A percentile compares a stretch with the other conserved stretches of the same genome.
phyloP scores from a whole-genome alignment of 2,329 filamentous ascomycete genomes.

The Helotiales sp. region DNA sequence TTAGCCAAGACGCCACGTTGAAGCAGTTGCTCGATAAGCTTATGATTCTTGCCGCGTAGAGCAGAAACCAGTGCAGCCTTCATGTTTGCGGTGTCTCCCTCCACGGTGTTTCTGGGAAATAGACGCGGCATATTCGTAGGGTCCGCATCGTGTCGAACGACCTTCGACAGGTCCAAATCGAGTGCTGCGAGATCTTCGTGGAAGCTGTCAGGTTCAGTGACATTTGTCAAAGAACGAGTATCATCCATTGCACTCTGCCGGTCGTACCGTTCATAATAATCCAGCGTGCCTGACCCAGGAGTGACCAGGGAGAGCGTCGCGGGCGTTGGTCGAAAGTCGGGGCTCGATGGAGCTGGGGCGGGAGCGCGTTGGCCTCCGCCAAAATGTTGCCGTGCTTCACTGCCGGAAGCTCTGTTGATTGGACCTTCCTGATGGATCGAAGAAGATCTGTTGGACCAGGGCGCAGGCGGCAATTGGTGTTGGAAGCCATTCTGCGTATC shows the following conservation, averaged over 20 bases:
- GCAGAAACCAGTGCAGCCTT: constrained; percentile 52
- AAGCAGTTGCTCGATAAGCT: constrained; percentile 56
- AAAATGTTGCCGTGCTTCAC: neutral
- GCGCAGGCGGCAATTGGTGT: constrained; percentile 11
- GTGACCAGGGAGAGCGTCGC: neutral
- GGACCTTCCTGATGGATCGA: constrained; percentile 16
- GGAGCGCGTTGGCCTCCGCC: constrained; percentile 1
- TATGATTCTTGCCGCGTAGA: constrained; percentile 57
- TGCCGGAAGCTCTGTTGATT: neutral
- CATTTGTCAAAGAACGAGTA: constrained; percentile 28
- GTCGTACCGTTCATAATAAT: constrained; percentile 18
- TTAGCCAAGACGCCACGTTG: constrained; percentile 57
- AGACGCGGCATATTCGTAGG: constrained; percentile 52
- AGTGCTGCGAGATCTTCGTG: constrained; percentile 39
- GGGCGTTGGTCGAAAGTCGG: constrained; percentile 3
- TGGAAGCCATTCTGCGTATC: constrained; percentile 3
- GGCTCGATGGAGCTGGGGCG: neutral
- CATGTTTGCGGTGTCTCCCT: constrained; percentile 45
- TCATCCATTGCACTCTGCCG: constrained; percentile 28
- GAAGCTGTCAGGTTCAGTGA: constrained; percentile 38
- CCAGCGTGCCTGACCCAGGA: constrained; percentile 1
- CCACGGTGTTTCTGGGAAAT: constrained; percentile 47
- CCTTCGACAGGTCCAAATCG: constrained; percentile 44
- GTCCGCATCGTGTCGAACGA: constrained; percentile 51
- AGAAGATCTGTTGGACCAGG: constrained; percentile 19